Conservation (phyloP, 495 filamentous ascomycete genomes). For the Neurospora sp. region DNA sequence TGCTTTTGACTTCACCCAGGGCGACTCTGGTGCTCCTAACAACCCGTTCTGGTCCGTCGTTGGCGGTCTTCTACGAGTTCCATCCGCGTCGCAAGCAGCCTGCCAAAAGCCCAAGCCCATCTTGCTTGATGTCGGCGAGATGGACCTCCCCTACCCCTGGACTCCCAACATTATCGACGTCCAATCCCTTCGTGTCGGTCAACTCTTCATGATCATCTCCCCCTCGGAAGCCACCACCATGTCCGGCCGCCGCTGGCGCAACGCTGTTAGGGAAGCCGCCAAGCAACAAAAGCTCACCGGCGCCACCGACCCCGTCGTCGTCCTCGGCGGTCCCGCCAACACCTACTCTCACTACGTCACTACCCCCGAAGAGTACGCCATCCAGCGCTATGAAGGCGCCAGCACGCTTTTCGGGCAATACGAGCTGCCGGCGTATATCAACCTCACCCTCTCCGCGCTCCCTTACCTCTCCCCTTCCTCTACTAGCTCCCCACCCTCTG, state of each 20-base stretch:
- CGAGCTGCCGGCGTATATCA: constrained; percentile 77
- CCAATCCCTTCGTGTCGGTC: constrained; percentile 82
- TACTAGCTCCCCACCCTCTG: constrained; percentile 38
- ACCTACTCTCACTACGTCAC: constrained; percentile 88
- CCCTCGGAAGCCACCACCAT: constrained; percentile 91
- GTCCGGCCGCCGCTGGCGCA: constrained; percentile 84
- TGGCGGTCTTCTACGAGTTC: constrained; percentile 56
- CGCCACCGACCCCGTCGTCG: constrained; percentile 35
- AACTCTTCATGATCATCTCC: constrained; percentile 76
- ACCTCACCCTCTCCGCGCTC: constrained; percentile 62
- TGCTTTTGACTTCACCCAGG: constrained; percentile 88
- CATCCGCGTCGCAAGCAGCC: constrained; percentile 56
- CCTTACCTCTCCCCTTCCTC: constrained; percentile 53
- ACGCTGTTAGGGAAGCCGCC: constrained; percentile 52
- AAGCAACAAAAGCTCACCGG: constrained; percentile 15
- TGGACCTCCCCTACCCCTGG: constrained; percentile 73
- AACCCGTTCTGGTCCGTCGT: constrained; percentile 82
- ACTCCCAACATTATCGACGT: constrained; percentile 86
- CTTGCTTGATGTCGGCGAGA: constrained; percentile 79
- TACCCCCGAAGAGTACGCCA: constrained; percentile 80
- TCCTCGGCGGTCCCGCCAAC: constrained; percentile 86
- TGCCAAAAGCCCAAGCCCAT: constrained; percentile 86
- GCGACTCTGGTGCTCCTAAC: constrained; percentile 55
- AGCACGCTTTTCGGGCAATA: constrained; percentile 86
- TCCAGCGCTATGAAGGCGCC: constrained; percentile 93